Evolutionary conservation across 1,284 basidiomycete species (phyloP), one percentile per base, ranked within the genome.

Genomic region (Puccinia coronata): DNA sequence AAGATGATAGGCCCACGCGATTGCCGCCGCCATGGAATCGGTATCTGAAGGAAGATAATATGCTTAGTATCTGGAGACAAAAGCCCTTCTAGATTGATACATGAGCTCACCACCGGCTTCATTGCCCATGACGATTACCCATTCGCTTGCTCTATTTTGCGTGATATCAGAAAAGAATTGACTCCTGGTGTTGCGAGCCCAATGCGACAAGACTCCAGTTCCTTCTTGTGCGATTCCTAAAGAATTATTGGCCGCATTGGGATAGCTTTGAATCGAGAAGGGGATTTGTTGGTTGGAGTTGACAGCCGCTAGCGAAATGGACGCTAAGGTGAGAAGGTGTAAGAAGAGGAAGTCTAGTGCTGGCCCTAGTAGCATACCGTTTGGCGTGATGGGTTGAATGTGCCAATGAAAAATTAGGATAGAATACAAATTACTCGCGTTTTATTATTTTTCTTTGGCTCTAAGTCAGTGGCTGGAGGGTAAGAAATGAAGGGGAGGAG

Each of bases 91-190:
- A 28, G 11, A 18, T 49, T 16, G 36, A 65, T 34, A 43, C 28
- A n/a, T n/a, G 28, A 20, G 14, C 31, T 55, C n/a, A 81, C 72
- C 81, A 6, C 85, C 85, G 25, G 84, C 86, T 78, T 87, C 86
- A 82, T 87, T 87, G 23, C 86, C 86, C 85, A 86, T 85, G 2
- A 86, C 86, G 2, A 87, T 65, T 47, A 84, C 83, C 86, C 86
- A 87, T 31, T 87, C 85, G 25, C 51, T 8, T 0, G 82, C 83
- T 0, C 83, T 84, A 61, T 84, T 85, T 16, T 74, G 39, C 0
- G 81, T 74, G 63, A 86, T 80, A 43, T 85, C 86, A 14, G 79
- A 28, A 34, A 87, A 74, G 75, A 87, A 87, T 31, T 83, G 80
- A 4, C 81, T 83, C 82, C 87, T 86, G 53, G 82, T 82, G 16